phyloP scores from a whole-genome alignment of 179 eudicot species.

The Beta lomatogona region DNA sequence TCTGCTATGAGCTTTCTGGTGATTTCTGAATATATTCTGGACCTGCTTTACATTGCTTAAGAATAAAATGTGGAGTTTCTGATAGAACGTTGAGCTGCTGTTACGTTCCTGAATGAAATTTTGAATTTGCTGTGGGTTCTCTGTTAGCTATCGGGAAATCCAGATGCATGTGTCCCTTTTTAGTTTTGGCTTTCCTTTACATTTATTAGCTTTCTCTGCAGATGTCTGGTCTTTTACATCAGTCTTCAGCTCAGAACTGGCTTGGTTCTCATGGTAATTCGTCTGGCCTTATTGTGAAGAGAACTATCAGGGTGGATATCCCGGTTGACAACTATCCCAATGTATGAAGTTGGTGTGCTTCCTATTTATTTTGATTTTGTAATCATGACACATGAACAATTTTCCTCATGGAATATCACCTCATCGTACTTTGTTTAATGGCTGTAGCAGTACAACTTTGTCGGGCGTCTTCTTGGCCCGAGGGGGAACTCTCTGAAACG shows the following conservation, averaged over 20 bases:
- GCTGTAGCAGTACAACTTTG: constrained; percentile 85
- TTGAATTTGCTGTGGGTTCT: not conserved
- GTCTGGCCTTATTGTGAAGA: constrained; percentile 91
- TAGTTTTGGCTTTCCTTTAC: constrained; percentile 1
- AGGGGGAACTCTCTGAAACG: constrained; percentile 97
- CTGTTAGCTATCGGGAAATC: not conserved
- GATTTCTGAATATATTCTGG: not conserved
- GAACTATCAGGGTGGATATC: constrained; percentile 89
- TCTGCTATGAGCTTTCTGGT: constrained; percentile 2
- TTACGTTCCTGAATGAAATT: not conserved
- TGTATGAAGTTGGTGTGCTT: constrained; percentile 50
- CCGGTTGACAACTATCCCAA: constrained; percentile 91
- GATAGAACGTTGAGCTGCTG: constrained; percentile 14
- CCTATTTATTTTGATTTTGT: constrained; percentile 21
- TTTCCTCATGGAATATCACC: constrained; percentile 19
- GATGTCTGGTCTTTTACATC: constrained; percentile 75
- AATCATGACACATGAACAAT: not conserved
- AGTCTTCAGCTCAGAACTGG: constrained; percentile 82
- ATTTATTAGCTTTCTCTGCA: constrained; percentile 33
- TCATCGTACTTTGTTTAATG: constrained; percentile 23
- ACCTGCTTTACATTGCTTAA: not conserved
- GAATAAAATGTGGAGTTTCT: constrained; percentile 17
- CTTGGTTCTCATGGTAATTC: constrained; percentile 79
- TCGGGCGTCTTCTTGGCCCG: constrained; percentile 98
- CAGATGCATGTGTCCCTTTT: not conserved